Evolutionary conservation across 371 early-diverging fungal species (phyloP), one percentile per base, ranked within the genome.

Genomic region (Mucor ambiguus): DNA sequence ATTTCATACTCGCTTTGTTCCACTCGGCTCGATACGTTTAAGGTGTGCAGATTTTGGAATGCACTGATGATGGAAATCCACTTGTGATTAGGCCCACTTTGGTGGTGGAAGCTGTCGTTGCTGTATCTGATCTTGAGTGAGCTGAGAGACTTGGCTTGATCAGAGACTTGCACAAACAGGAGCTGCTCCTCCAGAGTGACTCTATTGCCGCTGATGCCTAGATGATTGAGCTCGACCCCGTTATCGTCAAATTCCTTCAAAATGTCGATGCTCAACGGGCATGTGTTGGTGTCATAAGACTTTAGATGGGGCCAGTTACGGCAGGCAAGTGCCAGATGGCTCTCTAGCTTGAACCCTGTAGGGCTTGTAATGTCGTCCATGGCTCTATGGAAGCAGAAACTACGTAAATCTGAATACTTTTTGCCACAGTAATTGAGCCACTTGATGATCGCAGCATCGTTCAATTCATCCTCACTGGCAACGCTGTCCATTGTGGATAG

Each of bases 1-100:
- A 49, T 49, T 49, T 49, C 49, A 49, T 49, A 49, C n/a, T 49
- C 49, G 24, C 49, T 49, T 49, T 49, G 49, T 12, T 49, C 49
- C 8, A 49, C 49, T 49, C 49, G 22, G 24, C 49, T 49, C 4
- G 49, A 49, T 26, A 49, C 49, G 12, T 49, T 26, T 12, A 49
- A 12, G 3, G 49, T 49, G n/a, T 49, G 49, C 49, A 49, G 24
- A 49, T 49, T 49, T 24, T 14, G 49, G 49, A 49, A 49, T 11
- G 49, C 49, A 26, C 49, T 49, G 22, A 49, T 49, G 26, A 49
- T 49, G 22, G 49, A 49, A 49, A 49, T 49, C 49, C 49, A 49
- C 24, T 49, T 49, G 24, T 49, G 49, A 49, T 49, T 49, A 12
- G 49, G 49, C 2, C 49, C 49, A 9, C 12, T 26, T 14, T 49